Evolutionary conservation across 2,329 filamentous ascomycete species (phyloP).

Genomic region (Graphium sp.): DNA sequence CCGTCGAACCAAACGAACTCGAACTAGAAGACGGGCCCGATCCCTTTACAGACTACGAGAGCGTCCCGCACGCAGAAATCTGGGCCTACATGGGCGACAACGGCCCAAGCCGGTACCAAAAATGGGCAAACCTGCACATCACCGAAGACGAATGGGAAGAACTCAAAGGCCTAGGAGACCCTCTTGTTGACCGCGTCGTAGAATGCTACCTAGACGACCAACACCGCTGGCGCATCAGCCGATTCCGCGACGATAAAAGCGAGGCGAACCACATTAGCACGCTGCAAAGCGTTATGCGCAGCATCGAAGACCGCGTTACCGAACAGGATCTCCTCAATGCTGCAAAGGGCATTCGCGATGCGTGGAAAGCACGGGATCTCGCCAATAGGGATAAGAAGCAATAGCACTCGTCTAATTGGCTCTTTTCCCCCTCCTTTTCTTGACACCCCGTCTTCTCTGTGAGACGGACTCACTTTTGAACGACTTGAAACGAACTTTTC

Average conservation of each 20-base stretch:
- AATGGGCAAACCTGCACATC: conserved; percentile 52
- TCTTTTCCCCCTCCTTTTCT: not conserved
- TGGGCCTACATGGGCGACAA: conserved; percentile 49
- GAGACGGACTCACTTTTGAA: no score
- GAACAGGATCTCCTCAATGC: conserved; percentile 62
- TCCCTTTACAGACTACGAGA: conserved; percentile 62
- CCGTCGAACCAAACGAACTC: conserved; percentile 47
- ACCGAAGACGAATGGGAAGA: conserved; percentile 68
- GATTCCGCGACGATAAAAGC: conserved; percentile 83
- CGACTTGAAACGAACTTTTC: no score
- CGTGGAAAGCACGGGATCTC: conserved; percentile 56
- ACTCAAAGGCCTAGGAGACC: conserved; percentile 56
- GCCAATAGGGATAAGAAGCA: no score
- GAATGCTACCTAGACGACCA: conserved; percentile 72
- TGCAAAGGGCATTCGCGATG: conserved; percentile 55
- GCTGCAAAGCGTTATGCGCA: conserved; percentile 73
- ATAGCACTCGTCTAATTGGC: not conserved
- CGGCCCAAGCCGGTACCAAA: conserved; percentile 36
- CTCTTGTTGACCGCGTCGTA: conserved; percentile 74
- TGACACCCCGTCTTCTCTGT: no score
- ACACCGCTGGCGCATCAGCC: conserved; percentile 68
- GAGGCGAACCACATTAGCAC: conserved; percentile 81
- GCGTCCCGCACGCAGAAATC: conserved; percentile 57
- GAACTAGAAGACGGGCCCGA: conserved; percentile 52
- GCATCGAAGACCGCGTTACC: conserved; percentile 72